Evolutionary conservation across 306 rosid species (phyloP), one percentile per base, ranked within the genome.

Genomic region (Fragaria iinumae): DNA sequence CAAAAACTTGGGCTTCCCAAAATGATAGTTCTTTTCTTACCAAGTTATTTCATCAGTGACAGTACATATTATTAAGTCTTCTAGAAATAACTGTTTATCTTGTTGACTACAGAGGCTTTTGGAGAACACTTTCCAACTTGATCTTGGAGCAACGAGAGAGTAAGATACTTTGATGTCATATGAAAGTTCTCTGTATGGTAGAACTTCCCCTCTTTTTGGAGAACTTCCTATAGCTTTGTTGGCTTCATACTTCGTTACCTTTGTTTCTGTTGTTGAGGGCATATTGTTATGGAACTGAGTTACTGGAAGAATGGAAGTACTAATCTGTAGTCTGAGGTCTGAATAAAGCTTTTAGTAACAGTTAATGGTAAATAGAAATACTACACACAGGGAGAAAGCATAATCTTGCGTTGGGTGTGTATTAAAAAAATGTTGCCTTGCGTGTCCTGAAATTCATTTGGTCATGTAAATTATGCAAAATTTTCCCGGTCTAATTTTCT

Each of bases 71-170:
- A 25, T 25, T 25, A 25, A 25, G 25, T 25, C 25, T 25, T 25
- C 25, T 25, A 25, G 25, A 25, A 25, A 25, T 12, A 43, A 6
- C 77, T 73, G 29, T 53, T 72, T 88, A 49, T 44, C 21, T 72
- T 55, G 29, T 85, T 82, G 65, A 73, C 49, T 76, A 53, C 84
- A 94, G 98, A 94, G 97, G 81, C 97, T 94, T 81, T 69, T 94
- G 86, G 98, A 94, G 89, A 94, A 83, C 89, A 91, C 98, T 82
- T 94, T 91, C 85, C 85, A 75, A 80, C 94, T 91, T 80, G 97
- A 90, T 88, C 80, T 91, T 52, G 89, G 77, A 64, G 98, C 97
- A 60, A 49, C 77, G 4, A 85, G 96, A 84, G 98, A 94, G 98
- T 94, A 88, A 85, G 94, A 77, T 76, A 53, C 52, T 74, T 75